Evolutionary conservation across 2,329 filamentous ascomycete species (phyloP).

Genomic region (Aspergillus ochraceoroseus): DNA sequence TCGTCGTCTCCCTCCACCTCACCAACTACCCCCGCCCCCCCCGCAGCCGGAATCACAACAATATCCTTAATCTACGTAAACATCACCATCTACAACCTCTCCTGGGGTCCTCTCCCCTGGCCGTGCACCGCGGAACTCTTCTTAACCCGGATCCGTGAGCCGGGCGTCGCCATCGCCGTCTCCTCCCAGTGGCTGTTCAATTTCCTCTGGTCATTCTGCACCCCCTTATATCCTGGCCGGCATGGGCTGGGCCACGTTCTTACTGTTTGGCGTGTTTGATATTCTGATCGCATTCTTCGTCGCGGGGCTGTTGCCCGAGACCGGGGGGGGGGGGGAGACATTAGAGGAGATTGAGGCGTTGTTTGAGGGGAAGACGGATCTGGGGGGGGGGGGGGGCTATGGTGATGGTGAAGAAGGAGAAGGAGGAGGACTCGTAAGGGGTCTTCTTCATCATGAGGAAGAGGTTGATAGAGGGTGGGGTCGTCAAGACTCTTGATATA

Average conservation of each 20-base stretch:
- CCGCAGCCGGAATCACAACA: conserved; percentile 48
- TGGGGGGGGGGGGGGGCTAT: neutral
- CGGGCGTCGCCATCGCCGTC: conserved; percentile 38
- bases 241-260: conserved; percentile 47
- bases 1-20: neutral
- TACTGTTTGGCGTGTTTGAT: conserved; percentile 44
- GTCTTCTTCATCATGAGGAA: neutral
- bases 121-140: conserved; percentile 40
- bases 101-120: conserved; percentile 41
- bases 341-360: conserved; percentile 55
- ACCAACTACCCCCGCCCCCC: conserved; percentile 33
- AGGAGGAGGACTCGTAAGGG: conserved; percentile 2
- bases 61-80: conserved; percentile 54
- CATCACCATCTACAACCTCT: conserved; percentile 46
- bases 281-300: conserved; percentile 48
- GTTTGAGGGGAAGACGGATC: conserved; percentile 37
- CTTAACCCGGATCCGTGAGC: conserved; percentile 38
- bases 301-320: conserved; percentile 51
- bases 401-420: neutral
- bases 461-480: neutral
- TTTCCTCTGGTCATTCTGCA: conserved; percentile 41
- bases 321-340: conserved; percentile 50
- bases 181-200: conserved; percentile 42
- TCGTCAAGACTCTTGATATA: no score
- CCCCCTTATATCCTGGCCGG: conserved; percentile 44